These are phyloP conservation scores for Lachnellula willkommii DNA, from an alignment of 2,329 filamentous ascomycete genomes.

Conservation along the genomic window DNA sequence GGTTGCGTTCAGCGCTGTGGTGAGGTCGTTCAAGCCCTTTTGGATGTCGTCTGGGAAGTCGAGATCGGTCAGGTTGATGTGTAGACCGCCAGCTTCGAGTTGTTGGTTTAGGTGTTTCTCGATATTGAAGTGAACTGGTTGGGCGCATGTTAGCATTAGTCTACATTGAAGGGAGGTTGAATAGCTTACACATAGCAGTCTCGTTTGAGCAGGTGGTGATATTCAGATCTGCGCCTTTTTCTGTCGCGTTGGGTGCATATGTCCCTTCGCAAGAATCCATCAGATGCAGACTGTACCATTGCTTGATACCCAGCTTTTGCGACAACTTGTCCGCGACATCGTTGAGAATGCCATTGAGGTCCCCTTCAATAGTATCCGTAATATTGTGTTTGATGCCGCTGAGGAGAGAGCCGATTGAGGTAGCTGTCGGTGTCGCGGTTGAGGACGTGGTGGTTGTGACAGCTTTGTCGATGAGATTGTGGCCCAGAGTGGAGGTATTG, in stretches of 20 bases:
- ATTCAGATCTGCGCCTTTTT: conserved; percentile 41
- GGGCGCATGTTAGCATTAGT: not conserved
- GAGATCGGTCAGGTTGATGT: conserved; percentile 46
- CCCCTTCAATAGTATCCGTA: conserved; percentile 32
- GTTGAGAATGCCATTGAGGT: conserved; percentile 34
- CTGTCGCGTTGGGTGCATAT: conserved; percentile 32
- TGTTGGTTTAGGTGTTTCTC: conserved; percentile 43
- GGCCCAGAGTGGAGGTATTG: conserved; percentile 52
- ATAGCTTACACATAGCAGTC: conserved; percentile 42
- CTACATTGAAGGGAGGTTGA: not conserved
- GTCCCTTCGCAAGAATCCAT: conserved; percentile 53
- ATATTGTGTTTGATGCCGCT: conserved; percentile 35
- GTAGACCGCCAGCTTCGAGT: conserved; percentile 37
- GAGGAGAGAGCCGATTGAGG: conserved; percentile 30
- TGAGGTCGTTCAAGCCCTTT: conserved; percentile 46
- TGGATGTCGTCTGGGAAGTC: conserved; percentile 53
- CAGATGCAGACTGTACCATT: conserved; percentile 58
- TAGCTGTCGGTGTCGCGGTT: conserved; percentile 16
- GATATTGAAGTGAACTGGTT: conserved; percentile 47
- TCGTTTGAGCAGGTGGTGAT: conserved; percentile 49
- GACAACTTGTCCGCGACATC: conserved; percentile 37
- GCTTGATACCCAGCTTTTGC: conserved; percentile 46
- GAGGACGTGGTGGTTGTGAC: conserved; percentile 17
- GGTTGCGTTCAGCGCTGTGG: conserved; percentile 44
- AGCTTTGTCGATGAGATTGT: conserved; percentile 26